Evolutionary conservation across 768 basidiomycete genomes (phyloP), one percentile per base, ranked within the genome.

Genomic region (Russula sp.): DNA sequence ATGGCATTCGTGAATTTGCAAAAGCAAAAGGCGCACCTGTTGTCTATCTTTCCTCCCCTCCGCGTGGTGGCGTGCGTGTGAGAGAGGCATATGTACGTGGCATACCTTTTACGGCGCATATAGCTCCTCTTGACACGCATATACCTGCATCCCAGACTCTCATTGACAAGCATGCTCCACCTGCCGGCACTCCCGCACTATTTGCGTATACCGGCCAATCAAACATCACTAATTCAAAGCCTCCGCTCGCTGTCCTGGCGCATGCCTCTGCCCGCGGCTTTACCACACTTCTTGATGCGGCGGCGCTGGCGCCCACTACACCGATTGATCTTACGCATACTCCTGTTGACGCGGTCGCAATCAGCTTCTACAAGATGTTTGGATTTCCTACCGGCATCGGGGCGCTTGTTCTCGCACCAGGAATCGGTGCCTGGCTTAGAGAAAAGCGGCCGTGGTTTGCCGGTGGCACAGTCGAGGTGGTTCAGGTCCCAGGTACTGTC

Each of bases 311-410:
- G 2, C 85, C 91, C 11, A 87, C 89, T 1, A 84, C 89, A 9
- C 71, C 77, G 20, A 81, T 93, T 60, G 88, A 88, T 14, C 77
- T 94, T 16, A 74, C 81, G 1, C 82, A 86, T 57, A 80, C 79
- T 34, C 83, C 86, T 5, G 86, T 91, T 13, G 92, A 94, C 73
- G 91, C 90, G 1, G 85, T 92, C 81, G 90, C 86, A 0, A 71
- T 94, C 59, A 90, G 88, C 50, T 92, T 93, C 70, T 94, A 94
- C 76, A 94, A 94, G 69, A 92, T 93, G 88, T 90, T 92, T 67
- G 91, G 91, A 38, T 93, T 86, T 69, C 91, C 91, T 13, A 92
- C 90, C 0, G 91, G 91, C 9, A 83, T 92, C 49, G 91, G 92
- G 40, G 90, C 90, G 14, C 78, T 94, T 5, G 73, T 94, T 32